Base-by-base conservation (phyloP, 2,329 filamentous ascomycete genomes). In the Onygenales sp. region DNA sequence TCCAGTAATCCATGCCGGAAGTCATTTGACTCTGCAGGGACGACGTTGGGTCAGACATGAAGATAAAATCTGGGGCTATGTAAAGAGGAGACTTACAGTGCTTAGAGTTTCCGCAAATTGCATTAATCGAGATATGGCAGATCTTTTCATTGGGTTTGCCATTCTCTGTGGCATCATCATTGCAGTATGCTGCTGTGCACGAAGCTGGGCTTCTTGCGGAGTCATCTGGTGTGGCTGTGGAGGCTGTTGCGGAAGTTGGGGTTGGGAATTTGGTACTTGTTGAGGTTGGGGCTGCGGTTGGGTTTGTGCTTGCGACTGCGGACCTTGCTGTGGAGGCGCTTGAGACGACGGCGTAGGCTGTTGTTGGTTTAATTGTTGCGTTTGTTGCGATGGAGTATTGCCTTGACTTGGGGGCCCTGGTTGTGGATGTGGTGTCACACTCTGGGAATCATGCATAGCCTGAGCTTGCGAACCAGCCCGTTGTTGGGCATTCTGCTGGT, bases 1-100 rank as follows among this genome's bases (percentile, higher is more conserved):
- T 80, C 92, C 92, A 97, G 63, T 88, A 86, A 0, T 75, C 70
- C 4, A 95, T 71, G 63, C 90, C 86, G 56, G 80, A 78, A 59
- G 80, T 78, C 62, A 81, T 83, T 11, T 75, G 68, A 50, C 75
- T 78, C 78, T 82, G 63, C 21, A 64, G 49, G 7, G 52, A 31
- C 7, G 8, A 44, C 8, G 13, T 27, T 21, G 31, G n/a, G 41
- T 41, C 31, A 49, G 51, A 13, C 49, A 35, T 14, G 38, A 54
- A 42, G 17, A 11, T 50, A n/a, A 50, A 27, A 44, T 14, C 31
- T 38, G 43, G 49, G 2, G n/a, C 17, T 42, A 39, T 48, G 10
- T 11, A 50, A 21, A 5, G 3, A 51, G 21, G 17, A 21, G 7
- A 27, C 4, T 43, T 51, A 36, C 21, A 43, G 66, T 70, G 55